Evolutionary conservation across 225 moss, liverwort and hornwort genomes (phyloP), one percentile per base, ranked within the genome.

Genomic region (Physcomitrium patens): DNA sequence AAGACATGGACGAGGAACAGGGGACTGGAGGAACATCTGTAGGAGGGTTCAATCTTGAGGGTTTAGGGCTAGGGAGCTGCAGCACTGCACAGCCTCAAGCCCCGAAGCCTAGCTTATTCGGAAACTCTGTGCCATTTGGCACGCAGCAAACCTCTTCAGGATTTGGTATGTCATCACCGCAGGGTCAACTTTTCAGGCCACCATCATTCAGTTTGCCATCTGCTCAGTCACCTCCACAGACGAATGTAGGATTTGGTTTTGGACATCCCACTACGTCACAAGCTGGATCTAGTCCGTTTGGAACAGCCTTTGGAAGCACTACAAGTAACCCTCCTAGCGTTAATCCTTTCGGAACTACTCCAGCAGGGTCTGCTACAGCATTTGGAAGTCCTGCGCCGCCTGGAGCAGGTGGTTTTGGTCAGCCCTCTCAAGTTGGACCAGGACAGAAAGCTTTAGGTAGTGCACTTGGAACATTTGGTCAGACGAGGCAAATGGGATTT

Each of bases 381-480:
- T 96, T 96, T 79, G 96, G 91, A 74, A 92, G 78, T 81, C 91
- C 89, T 74, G 82, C 89, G 23, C 90, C 85, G 64, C 85, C 86
- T 49, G 84, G 82, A 44, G 82, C 81, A 64, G 88, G 89, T 77
- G 91, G 95, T 59, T 99, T 99, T 88, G 99, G 99, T 63, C 99
- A 93, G 75, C 93, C 83, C 68, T 91, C 99, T 70, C 94, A 95
- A 80, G 82, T 95, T 82, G 95, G 95, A 83, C 86, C 91, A 69
- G 99, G 91, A 27, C 95, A 99, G 70, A 91, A 99, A 79, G 95
- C 93, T 55, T 84, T 99, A 71, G 99, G 99, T 31, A 93, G 89
- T 86, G 95, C 99, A 10, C 89, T 99, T 17, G 99, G 99, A 67
- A 58, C 99, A 59, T 99, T 99, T 86, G 99, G 99, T 42, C 99